Base-by-base conservation (phyloP, 345 rosid genomes). In the Stellera chamaejasme region DNA sequence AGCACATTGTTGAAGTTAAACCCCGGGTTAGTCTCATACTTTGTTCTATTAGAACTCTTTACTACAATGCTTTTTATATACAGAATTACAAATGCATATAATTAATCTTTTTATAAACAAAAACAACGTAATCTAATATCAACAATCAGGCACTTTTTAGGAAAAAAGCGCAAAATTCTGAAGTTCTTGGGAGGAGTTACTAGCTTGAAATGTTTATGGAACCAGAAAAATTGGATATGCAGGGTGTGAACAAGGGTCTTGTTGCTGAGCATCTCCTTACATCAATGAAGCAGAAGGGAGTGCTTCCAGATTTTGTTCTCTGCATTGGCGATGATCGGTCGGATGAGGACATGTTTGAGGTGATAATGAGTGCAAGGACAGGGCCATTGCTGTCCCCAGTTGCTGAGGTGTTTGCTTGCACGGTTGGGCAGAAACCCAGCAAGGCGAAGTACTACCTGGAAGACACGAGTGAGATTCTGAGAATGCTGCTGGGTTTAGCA, bases 261-360 rank as follows among this genome's bases (percentile, higher is more conserved):
- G 93, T 82, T 43, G 98, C 89, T 0, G 89, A 88, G 65, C 72
- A 62, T 51, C 89, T 88, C 15, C 71, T 92, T 4, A 60, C 52
- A 41, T 75, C 79, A 11, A 88, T 84, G 96, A 70, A 67, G 54
- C 68, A 74, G 55, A 79, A 78, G 66, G 91, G 84, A 48, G 77
- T 68, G 65, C 84, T 77, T 54, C 74, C 90, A 8, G 97, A 88
- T 71, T 88, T 92, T 63, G 89, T 88, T 61, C 84, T 92, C 19
- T 88, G 98, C 56, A 75, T 92, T 3, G 98, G 98, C 10, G 98
- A 92, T 68, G 98, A 92, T 68, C 67, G 94, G 15, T 92, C 97
- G 0, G 98, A 92, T 0, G 98, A 92, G 65, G 98, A 92, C 75
- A 92, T 92, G 98, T 92, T 92, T 26, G 93, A 83, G 71, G 98